phyloP scores from a whole-genome alignment of 2,329 filamentous ascomycete genomes.

The Pseudomassariella vexata region DNA sequence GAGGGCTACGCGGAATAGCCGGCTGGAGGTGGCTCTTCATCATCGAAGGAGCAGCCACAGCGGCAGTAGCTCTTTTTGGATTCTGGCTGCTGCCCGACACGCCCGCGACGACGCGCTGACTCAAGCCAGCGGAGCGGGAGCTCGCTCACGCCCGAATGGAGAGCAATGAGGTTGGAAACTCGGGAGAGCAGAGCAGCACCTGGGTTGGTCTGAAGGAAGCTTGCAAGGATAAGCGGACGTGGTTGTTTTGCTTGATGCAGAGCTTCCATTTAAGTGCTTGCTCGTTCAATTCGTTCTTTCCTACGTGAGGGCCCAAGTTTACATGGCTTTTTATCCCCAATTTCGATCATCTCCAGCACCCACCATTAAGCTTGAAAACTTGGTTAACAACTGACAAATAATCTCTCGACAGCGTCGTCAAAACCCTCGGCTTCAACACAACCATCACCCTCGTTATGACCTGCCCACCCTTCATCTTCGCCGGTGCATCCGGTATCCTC shows the following conservation, averaged over 20 bases:
- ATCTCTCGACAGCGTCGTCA: constrained; percentile 36
- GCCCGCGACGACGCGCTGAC: constrained; percentile 34
- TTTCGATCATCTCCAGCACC: no score
- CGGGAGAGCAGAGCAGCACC: constrained; percentile 29
- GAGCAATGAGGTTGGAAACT: constrained; percentile 43
- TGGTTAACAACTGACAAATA: no score
- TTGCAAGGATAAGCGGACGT: constrained; percentile 42
- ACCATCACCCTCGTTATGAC: constrained; percentile 47
- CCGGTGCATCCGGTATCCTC: constrained; percentile 38
- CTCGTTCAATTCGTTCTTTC: no score
- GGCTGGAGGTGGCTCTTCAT: constrained; percentile 47
- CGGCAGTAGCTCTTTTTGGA: constrained; percentile 52
- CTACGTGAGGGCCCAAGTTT: no score
- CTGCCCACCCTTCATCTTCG: constrained; percentile 45
- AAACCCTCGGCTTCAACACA: constrained; percentile 40
- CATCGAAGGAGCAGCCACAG: constrained; percentile 53
- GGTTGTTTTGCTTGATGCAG: no score
- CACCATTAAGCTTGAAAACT: no score
- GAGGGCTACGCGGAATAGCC: constrained; percentile 39
- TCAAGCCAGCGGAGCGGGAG: constrained; percentile 39
- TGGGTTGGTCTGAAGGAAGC: constrained; percentile 44
- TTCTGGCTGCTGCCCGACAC: constrained; percentile 49
- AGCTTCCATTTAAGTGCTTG: no score
- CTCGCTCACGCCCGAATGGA: constrained; percentile 42
- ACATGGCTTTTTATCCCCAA: no score